Evolutionary conservation across 2,329 filamentous ascomycete genomes (phyloP).

Genomic region (Talaromyces sp.): DNA sequence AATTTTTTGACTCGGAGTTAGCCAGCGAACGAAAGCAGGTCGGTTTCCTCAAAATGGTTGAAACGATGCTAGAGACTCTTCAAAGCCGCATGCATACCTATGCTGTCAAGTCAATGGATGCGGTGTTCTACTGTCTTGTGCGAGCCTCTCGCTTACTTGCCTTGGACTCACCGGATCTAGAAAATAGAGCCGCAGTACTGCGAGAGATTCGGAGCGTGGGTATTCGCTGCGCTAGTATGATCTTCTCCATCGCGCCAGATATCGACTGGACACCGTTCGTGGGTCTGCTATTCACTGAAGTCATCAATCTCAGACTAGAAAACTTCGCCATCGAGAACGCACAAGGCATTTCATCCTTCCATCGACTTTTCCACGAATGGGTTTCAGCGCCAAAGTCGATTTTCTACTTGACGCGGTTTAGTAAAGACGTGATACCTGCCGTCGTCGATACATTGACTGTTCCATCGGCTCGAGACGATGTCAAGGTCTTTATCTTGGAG

Average conservation of each 20-base stretch:
- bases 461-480: slow-evolving; percentile 76
- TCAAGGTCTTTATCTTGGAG: slow-evolving; percentile 76
- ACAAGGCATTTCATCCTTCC: slow-evolving; percentile 79
- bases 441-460: slow-evolving; percentile 71
- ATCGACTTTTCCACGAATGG: slow-evolving; percentile 81
- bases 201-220: slow-evolving; percentile 57
- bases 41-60: slow-evolving; percentile 88
- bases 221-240: slow-evolving; percentile 76
- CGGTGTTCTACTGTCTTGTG: slow-evolving; percentile 78
- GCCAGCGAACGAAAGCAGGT: slow-evolving; percentile 75
- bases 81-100: slow-evolving; percentile 71
- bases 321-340: slow-evolving; percentile 82
- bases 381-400: slow-evolving; percentile 65
- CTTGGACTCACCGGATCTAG: slow-evolving; percentile 33
- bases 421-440: slow-evolving; percentile 61
- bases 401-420: slow-evolving; percentile 66
- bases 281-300: slow-evolving; percentile 67
- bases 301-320: slow-evolving; percentile 73
- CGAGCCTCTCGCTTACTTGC: slow-evolving; percentile 60
- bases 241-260: slow-evolving; percentile 71
- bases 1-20: slow-evolving; percentile 58
- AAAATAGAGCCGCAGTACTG: slow-evolving; percentile 34
- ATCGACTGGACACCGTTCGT: slow-evolving; percentile 74
- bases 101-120: slow-evolving; percentile 67
- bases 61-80: slow-evolving; percentile 80